These are phyloP conservation scores for Calonectria hawksworthii DNA, from an alignment of 2,329 filamentous ascomycete species.

Conservation along the genomic window DNA sequence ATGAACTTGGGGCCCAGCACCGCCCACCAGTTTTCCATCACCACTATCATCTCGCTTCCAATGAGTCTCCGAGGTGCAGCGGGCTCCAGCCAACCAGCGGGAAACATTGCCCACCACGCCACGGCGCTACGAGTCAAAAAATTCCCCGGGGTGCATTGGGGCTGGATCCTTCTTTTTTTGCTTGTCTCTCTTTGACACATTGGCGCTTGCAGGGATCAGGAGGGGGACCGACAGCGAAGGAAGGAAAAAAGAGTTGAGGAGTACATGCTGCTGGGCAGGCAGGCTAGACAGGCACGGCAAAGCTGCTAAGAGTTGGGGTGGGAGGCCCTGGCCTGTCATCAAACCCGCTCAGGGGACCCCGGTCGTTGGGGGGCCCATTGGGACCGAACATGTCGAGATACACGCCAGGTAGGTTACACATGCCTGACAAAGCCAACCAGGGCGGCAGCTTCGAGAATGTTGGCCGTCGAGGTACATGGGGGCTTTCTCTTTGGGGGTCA, in stretches of 20 bases:
- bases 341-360: slow-evolving; percentile 17
- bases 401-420: neutral
- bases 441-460: neutral
- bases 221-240: neutral
- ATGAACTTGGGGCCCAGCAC: neutral
- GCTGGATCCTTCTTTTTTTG: neutral
- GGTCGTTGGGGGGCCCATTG: neutral
- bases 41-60: slow-evolving; percentile 24
- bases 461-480: neutral
- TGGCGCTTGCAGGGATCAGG: neutral
- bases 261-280: neutral
- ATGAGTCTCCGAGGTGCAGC: slow-evolving; percentile 16
- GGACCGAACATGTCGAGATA: slow-evolving; percentile 17
- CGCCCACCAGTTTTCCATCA: neutral
- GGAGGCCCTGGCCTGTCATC: slow-evolving; percentile 23
- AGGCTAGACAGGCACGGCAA: neutral
- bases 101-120: slow-evolving; percentile 8
- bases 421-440: slow-evolving; percentile 1
- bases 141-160: slow-evolving; percentile 25
- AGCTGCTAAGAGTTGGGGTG: neutral
- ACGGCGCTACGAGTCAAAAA: slow-evolving; percentile 11
- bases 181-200: neutral
- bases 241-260: slow-evolving; percentile 3
- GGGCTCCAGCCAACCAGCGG: slow-evolving; percentile 13
- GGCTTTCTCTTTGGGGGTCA: neutral